Conservation (phyloP, 2,329 filamentous ascomycete species). For the Alternaria panax region DNA sequence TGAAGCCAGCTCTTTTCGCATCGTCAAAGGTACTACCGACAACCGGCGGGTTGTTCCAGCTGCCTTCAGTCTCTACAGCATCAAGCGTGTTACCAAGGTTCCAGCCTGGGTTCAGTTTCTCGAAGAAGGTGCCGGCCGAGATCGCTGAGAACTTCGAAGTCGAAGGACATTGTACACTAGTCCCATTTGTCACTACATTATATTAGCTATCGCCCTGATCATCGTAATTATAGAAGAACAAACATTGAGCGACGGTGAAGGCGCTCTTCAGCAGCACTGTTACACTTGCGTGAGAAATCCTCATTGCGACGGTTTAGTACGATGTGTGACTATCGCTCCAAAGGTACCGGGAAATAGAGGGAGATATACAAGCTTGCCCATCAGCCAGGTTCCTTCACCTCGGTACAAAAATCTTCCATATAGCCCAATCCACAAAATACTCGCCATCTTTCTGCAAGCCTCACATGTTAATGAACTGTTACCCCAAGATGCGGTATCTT, state of each 20-base stretch:
- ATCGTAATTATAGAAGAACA: not conserved
- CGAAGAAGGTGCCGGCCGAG: conserved; percentile 57
- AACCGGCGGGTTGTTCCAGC: conserved; percentile 66
- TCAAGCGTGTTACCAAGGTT: conserved; percentile 69
- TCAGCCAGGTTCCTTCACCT: not conserved
- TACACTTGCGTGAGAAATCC: conserved; percentile 9
- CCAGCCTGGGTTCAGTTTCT: conserved; percentile 63
- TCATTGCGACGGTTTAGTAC: conserved; percentile 1
- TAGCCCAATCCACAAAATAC: not conserved
- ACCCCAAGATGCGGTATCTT: conserved; percentile 1
- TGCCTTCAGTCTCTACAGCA: conserved; percentile 63
- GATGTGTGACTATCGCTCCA: not conserved
- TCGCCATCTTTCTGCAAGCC: not conserved
- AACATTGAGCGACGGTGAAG: conserved; percentile 23
- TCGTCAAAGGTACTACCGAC: conserved; percentile 59
- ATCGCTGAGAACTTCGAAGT: conserved; percentile 55
- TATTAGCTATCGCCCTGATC: not conserved
- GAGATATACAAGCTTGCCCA: conserved; percentile 6
- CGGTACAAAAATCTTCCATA: conserved; percentile 8
- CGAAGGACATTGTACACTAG: conserved; percentile 44
- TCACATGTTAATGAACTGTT: conserved; percentile 10
- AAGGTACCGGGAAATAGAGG: not conserved
- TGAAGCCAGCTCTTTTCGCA: conserved; percentile 63
- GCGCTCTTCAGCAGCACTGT: conserved; percentile 24
- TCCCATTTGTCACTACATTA: conserved; percentile 19